Evolutionary conservation across 139 green algal genomes (phyloP).

Genomic region (Tetradesmus obliquus): DNA sequence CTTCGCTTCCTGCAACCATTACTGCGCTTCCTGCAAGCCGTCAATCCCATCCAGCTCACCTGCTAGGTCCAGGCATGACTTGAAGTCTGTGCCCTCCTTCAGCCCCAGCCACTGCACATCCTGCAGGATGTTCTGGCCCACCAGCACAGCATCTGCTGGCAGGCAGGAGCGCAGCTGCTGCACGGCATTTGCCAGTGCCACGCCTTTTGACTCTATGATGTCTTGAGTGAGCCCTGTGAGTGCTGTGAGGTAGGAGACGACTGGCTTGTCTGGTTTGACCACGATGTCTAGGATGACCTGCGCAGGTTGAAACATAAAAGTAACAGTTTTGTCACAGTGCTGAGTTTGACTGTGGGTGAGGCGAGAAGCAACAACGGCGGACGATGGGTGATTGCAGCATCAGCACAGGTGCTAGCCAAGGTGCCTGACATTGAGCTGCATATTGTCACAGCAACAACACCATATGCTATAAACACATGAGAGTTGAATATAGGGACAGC

Average conservation of each 20-base stretch:
- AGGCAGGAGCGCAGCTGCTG: constrained; percentile 64
- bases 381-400: no score
- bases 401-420: no score
- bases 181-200: constrained; percentile 77
- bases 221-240: constrained; percentile 80
- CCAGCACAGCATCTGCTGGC: constrained; percentile 73
- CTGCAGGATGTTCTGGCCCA: constrained; percentile 91
- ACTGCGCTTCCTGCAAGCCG: no score
- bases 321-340: background rate
- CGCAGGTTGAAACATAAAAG: background rate
- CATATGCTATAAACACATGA: no score
- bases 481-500: no score
- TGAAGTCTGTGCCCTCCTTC: constrained; percentile 85
- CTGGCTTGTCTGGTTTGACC: constrained; percentile 70
- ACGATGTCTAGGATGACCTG: constrained; percentile 83
- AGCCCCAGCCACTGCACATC: constrained; percentile 92
- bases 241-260: constrained; percentile 88
- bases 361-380: no score
- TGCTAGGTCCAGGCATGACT: constrained; percentile 79
- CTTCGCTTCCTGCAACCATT: no score
- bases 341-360: no score
- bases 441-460: no score
- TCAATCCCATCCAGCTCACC: background rate
- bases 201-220: constrained; percentile 73
- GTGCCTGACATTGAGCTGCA: no score